Conservation (phyloP, 2,329 filamentous ascomycete species). For the Sporothrix euskadiensis region DNA sequence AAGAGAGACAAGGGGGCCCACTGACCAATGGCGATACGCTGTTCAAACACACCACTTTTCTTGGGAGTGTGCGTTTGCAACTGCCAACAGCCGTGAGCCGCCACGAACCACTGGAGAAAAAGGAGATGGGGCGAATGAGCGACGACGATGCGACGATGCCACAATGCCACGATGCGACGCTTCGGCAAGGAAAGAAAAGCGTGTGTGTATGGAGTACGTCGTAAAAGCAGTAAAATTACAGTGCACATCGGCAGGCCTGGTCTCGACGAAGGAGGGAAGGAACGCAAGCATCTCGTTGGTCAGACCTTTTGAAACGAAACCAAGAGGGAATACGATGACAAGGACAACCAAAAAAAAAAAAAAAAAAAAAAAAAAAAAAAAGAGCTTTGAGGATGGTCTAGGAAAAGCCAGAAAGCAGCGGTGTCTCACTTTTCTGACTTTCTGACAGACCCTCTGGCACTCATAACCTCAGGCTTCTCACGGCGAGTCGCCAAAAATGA, state of each 20-base stretch:
- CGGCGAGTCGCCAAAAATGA: not conserved
- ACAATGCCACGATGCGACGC: not conserved
- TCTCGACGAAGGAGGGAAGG: not conserved
- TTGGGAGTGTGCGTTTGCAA: not conserved
- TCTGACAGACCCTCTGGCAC: not conserved
- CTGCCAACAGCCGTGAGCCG: no score
- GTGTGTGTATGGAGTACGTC: not conserved
- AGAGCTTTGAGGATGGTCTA: not conserved
- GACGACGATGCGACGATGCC: not conserved
- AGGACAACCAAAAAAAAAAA: not conserved
- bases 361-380: not conserved
- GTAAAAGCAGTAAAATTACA: not conserved
- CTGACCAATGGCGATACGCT: constrained; percentile 31
- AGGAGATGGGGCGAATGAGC: no score
- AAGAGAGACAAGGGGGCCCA: not conserved
- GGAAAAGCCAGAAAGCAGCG: not conserved
- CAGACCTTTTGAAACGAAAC: constrained; percentile 10
- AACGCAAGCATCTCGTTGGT: constrained; percentile 5
- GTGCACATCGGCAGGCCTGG: not conserved
- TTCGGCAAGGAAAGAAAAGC: not conserved
- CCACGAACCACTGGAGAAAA: constrained; percentile 14
- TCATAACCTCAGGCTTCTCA: not conserved
- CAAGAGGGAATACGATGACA: not conserved
- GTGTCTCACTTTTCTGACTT: not conserved
- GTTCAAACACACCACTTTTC: constrained; percentile 26